A percentile compares a stretch with the other conserved stretches of the same genome.
These are phyloP conservation scores for Yarrowia deformans DNA, from an alignment of 805 yeast genomes.

Conservation along the genomic window DNA sequence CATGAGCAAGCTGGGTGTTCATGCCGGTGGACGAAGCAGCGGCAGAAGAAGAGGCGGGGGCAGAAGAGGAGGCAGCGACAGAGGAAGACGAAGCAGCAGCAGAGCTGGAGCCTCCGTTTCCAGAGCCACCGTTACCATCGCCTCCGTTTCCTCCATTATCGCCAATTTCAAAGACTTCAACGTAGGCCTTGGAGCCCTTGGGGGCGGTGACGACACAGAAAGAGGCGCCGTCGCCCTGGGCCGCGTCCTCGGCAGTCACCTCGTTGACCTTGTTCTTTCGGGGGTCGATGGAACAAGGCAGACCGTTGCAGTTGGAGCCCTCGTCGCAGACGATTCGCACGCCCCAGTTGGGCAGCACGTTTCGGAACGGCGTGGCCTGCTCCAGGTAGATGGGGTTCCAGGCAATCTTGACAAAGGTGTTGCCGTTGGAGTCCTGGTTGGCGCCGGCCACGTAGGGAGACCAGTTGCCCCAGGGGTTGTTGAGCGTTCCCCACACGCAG, in stretches of 20 bases:
- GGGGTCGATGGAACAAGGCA: constrained; percentile 85
- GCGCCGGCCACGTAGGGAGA: constrained; percentile 93
- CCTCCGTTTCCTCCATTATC: constrained; percentile 1
- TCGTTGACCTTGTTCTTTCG: constrained; percentile 64
- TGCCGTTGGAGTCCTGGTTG: constrained; percentile 71
- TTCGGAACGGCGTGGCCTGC: constrained; percentile 58
- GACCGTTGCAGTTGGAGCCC: constrained; percentile 71
- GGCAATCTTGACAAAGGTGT: constrained; percentile 83
- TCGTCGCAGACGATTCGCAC: constrained; percentile 76
- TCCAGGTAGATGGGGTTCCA: constrained; percentile 90
- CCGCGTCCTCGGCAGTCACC: constrained; percentile 54
- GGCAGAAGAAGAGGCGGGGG: neutral
- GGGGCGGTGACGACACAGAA: constrained; percentile 85
- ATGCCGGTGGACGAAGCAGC: neutral
- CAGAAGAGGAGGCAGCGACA: neutral
- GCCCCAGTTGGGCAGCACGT: constrained; percentile 70
- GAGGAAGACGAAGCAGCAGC: constrained; percentile 3
- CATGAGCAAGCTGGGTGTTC: constrained; percentile 2
- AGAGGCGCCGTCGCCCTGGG: constrained; percentile 64
- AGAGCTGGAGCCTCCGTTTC: neutral
- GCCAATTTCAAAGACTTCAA: constrained; percentile 67
- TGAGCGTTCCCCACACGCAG: constrained; percentile 81
- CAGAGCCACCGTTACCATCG: constrained; percentile 6
- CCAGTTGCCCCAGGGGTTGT: constrained; percentile 85
- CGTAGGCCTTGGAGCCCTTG: constrained; percentile 66